Percentiles rank a stretch among this genome's conserved stretches.
Conservation (phyloP, 306 rosid genomes). For the Cyamopsis tetragonoloba region DNA sequence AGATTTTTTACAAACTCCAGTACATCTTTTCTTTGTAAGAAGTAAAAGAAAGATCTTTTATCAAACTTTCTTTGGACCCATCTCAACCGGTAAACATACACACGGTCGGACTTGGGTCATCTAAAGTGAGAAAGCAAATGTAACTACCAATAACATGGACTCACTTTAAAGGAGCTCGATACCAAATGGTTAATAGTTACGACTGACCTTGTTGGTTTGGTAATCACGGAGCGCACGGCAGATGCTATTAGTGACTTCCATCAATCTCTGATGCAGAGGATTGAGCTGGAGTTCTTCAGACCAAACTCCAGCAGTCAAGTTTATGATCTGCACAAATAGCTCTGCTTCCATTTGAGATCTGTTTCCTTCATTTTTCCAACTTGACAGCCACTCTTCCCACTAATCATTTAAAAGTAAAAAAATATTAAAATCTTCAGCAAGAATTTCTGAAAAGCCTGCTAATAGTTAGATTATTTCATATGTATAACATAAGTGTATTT, state of each 20-base stretch:
- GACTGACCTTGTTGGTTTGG: slow-evolving; percentile 47
- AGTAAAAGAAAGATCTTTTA: too few relatives aligned
- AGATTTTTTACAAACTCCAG: too few relatives aligned
- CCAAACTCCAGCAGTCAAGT: slow-evolving; percentile 49
- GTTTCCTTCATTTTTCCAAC: slow-evolving; percentile 58
- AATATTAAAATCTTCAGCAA: background rate
- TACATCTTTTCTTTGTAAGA: too few relatives aligned
- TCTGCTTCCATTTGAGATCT: slow-evolving; percentile 48
- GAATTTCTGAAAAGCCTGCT: background rate
- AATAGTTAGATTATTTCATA: too few relatives aligned
- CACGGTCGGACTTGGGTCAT: too few relatives aligned
- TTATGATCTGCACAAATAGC: slow-evolving; percentile 50
- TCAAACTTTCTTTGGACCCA: too few relatives aligned
- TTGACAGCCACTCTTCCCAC: slow-evolving; percentile 74
- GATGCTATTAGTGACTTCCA: slow-evolving; percentile 49
- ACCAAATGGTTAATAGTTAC: too few relatives aligned
- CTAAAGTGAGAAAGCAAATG: too few relatives aligned
- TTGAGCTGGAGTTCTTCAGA: slow-evolving; percentile 37
- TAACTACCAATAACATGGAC: too few relatives aligned
- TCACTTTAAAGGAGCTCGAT: too few relatives aligned
- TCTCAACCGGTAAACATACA: too few relatives aligned
- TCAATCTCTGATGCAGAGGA: slow-evolving; percentile 37
- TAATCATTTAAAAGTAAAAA: slow-evolving; percentile 27
- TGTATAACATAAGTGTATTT: too few relatives aligned
- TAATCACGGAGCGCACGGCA: slow-evolving; percentile 42